phyloP scores from a whole-genome alignment of 345 rosid species.

The Bruguiera sexangula region DNA sequence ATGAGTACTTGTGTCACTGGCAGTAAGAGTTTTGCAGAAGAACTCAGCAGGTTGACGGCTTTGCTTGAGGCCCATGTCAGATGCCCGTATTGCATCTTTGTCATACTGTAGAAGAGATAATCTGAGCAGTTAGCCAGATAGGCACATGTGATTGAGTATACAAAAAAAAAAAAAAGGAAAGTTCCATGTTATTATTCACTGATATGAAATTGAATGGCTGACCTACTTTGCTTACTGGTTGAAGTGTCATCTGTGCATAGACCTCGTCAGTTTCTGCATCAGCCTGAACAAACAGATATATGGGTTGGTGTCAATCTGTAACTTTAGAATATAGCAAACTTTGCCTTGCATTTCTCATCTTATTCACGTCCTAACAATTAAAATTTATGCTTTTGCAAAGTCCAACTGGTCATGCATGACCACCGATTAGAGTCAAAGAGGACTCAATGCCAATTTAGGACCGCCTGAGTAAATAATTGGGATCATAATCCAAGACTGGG shows the following conservation, averaged over 20 bases:
- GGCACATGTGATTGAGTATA: neutral
- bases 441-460: neutral
- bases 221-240: conserved; percentile 74
- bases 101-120: conserved; percentile 55
- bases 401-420: neutral
- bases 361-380: neutral
- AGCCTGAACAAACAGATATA: conserved; percentile 42
- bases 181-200: neutral
- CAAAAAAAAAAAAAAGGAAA: neutral
- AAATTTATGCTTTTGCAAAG: neutral
- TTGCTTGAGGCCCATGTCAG: conserved; percentile 79
- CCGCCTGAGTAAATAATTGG: neutral
- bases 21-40: conserved; percentile 97
- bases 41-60: conserved; percentile 83
- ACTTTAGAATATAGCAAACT: neutral
- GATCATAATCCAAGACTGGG: neutral
- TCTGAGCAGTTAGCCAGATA: conserved; percentile 9
- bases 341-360: neutral
- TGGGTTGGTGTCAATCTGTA: neutral
- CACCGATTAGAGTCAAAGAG: neutral
- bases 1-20: conserved; percentile 94
- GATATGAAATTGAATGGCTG: conserved; percentile 29
- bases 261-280: conserved; percentile 75
- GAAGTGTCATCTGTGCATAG: conserved; percentile 81
- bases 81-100: conserved; percentile 77